Base-by-base conservation (phyloP, 352 stramenopile genomes). In the Globisporangium nagaii region DNA sequence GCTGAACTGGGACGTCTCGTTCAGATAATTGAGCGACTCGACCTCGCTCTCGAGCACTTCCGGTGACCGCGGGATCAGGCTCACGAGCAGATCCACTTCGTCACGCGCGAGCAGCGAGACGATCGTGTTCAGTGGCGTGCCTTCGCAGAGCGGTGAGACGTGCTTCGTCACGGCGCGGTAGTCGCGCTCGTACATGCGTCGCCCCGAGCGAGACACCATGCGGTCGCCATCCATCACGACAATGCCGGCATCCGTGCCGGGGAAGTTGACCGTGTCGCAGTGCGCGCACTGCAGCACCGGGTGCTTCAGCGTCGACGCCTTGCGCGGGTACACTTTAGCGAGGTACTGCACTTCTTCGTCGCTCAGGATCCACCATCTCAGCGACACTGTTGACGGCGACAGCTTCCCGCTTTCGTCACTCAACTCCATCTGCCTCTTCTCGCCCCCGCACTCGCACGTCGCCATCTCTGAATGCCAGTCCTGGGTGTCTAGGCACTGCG, bases 111-210 rank as follows among this genome's bases (percentile, higher is more conserved):
- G 62, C 15, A 71, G 45, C 1, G 71, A 73, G 15, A 58, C 66
- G 34, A 87, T 67, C 20, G 77, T 66, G 34, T 68, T 75, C 36
- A 91, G 53, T 4, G 78, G 81, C 0, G 81, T 91, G 15, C 81
- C 78, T 52, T 91, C 76, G 47, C 81, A 91, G 15, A 89, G 42
- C 22, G 78, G 76, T 2, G 78, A 89, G 15, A 89, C 78, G 43
- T 91, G 81, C 57, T 88, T 86, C 10, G 78, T 91, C 43, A 91
- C 81, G 1, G 74, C 75, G 22, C 81, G 75, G 59, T 91, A 91
- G 55, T 91, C 81, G 34, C 81, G 65, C 56, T 91, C 81, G 42
- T 75, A 87, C 81, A 91, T 89, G 36, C 81, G 78, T 13, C 81
- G 75, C 4, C 81, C 81, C 1, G 70, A 73, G 0, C 76, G 70